Evolutionary conservation across 768 basidiomycete genomes (phyloP).

Genomic region (Boletus edulis): DNA sequence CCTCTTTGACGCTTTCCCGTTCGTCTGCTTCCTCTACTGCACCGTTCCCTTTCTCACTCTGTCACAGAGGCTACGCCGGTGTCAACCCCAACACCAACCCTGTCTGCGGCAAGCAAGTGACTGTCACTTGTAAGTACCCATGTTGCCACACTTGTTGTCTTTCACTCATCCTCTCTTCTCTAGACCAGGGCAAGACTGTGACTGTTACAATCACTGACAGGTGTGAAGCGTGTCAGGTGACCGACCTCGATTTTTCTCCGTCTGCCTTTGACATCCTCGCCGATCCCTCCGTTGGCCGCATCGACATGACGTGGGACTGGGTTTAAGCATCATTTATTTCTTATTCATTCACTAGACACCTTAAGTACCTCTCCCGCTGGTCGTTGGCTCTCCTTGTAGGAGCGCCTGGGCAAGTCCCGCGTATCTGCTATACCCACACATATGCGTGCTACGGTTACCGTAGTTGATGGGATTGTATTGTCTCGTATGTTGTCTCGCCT

Average conservation of each 20-base stretch:
- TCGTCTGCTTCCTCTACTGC: conserved; percentile 4
- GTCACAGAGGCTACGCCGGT: conserved; percentile 48
- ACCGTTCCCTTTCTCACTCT: neutral
- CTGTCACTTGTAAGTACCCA: conserved; percentile 43
- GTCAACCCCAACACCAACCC: conserved; percentile 76
- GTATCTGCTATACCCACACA: conserved; percentile 16
- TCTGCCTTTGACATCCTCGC: conserved; percentile 54
- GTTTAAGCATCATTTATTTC: conserved; percentile 18
- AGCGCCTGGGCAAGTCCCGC: conserved; percentile 24
- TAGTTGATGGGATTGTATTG: conserved; percentile 30
- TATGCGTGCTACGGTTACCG: conserved; percentile 24
- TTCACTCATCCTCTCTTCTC: conserved; percentile 13
- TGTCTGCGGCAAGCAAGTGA: conserved; percentile 54
- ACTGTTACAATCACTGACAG: conserved; percentile 57
- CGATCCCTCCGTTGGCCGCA: conserved; percentile 43
- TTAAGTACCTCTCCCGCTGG: conserved; percentile 12
- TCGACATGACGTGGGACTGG: conserved; percentile 55
- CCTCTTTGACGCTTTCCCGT: conserved; percentile 38
- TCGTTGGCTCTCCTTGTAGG: conserved; percentile 26
- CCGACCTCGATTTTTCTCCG: conserved; percentile 64
- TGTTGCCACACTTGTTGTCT: neutral
- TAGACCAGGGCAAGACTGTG: conserved; percentile 53
- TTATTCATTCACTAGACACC: conserved; percentile 24
- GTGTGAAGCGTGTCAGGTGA: conserved; percentile 51
- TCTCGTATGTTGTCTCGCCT: conserved; percentile 15